Evolutionary conservation across 2,329 filamentous ascomycete species (phyloP), one percentile per base, ranked within the genome.

Genomic region (Huntiella moniliformis): DNA sequence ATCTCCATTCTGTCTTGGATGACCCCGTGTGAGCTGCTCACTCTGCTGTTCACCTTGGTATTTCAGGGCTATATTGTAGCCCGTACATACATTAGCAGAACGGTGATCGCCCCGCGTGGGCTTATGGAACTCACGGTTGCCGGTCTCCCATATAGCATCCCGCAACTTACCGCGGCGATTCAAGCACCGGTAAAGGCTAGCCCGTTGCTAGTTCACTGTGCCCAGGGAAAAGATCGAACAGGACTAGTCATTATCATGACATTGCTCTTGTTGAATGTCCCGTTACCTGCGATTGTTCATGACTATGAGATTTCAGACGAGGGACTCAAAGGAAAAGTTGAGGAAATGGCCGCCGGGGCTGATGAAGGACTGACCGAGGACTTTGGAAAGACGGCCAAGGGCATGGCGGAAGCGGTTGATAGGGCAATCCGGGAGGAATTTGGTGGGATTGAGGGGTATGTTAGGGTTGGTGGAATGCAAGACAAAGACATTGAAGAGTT

Each of bases 211-310:
- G 63, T 91, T 2, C 84, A 93, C 60, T 94, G 86, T 60, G 91
- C 85, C 1, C 84, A 92, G 55, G 86, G 86, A 48, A 94, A 93
- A 58, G 86, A 93, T 56, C 73, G 86, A 2, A 64, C 62, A 46
- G 86, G 86, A 0, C 63, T 93, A 10, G 66, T 82, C 8, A 66
- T 84, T 4, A 64, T 80, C 36, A 63, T 93, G 3, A 60, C 80
- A 0, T 62, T 92, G 15, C 66, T 88, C 54, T 62, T 82, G 8
- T 65, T 82, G 3, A 62, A 60, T 5, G 60, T 82, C 1, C 71
- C 75, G 0, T 48, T 65, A 1, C 57, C 67, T 0, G 79, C 74
- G 2, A 76, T 92, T 37, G 65, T 73, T 46, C 56, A 77, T 51
- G 86, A 93, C 60, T 93, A 93, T 58, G 59, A 70, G 49, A 66